Evolutionary conservation across 2,329 filamentous ascomycete species (phyloP).

Genomic region (Orbilia brochopaga): DNA sequence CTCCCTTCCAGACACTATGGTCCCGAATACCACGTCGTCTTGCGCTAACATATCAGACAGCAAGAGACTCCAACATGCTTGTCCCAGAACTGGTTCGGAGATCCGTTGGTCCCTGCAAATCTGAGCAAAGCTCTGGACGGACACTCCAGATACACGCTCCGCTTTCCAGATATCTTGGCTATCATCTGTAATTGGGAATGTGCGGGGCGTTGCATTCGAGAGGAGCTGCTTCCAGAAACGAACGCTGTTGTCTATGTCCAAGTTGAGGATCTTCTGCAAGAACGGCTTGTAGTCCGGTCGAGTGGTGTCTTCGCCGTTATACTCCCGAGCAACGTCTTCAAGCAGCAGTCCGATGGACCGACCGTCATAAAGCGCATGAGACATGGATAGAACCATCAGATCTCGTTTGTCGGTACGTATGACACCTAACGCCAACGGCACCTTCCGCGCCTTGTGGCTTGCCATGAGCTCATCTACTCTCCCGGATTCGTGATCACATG

Average conservation of each 20-base stretch:
- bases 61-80: slow-evolving; percentile 76
- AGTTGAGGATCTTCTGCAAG: slow-evolving; percentile 61
- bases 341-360: slow-evolving; percentile 80
- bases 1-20: slow-evolving; percentile 84
- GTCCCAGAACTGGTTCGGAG: slow-evolving; percentile 77
- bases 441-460: slow-evolving; percentile 56
- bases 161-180: slow-evolving; percentile 21
- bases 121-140: slow-evolving; percentile 58
- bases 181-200: slow-evolving; percentile 57
- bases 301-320: slow-evolving; percentile 61
- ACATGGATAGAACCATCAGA: slow-evolving; percentile 67
- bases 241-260: slow-evolving; percentile 60
- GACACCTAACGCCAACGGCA: slow-evolving; percentile 56
- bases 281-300: slow-evolving; percentile 61
- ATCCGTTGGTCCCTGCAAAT: slow-evolving; percentile 72
- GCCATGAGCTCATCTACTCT: slow-evolving; percentile 42
- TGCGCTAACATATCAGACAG: slow-evolving; percentile 68
- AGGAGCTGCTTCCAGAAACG: slow-evolving; percentile 77
- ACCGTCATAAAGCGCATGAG: slow-evolving; percentile 89
- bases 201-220: slow-evolving; percentile 60
- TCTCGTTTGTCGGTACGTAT: slow-evolving; percentile 59
- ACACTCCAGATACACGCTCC: slow-evolving; percentile 26
- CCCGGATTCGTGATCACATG: slow-evolving; percentile 21
- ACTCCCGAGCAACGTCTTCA: slow-evolving; percentile 71
- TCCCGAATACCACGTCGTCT: slow-evolving; percentile 80